These are phyloP conservation scores for Phytopythium chamaehyphon DNA, from an alignment of 352 stramenopile genomes.

Conservation along the genomic window DNA sequence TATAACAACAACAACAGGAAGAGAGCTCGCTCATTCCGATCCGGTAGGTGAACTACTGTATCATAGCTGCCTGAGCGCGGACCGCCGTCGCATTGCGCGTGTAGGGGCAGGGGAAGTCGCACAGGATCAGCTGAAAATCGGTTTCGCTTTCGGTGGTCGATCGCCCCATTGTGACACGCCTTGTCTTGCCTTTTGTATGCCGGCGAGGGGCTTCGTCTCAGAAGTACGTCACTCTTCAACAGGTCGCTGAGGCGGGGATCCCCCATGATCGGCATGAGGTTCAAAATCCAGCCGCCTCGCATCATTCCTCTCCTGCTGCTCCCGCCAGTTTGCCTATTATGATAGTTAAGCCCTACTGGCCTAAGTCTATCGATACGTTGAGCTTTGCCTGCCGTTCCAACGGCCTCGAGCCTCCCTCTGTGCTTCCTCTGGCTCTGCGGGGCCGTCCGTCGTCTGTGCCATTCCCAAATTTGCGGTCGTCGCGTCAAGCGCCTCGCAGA, in stretches of 20 bases:
- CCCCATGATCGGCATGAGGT: not conserved
- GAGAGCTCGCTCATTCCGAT: too few species aligned
- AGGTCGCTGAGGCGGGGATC: conserved; percentile 3
- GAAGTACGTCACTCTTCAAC: not conserved
- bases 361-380: not conserved
- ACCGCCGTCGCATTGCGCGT: too few species aligned
- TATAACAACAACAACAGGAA: too few species aligned
- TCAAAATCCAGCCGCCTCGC: conserved; percentile 1
- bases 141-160: not conserved
- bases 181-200: not conserved
- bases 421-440: not conserved
- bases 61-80: too few species aligned
- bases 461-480: conserved; percentile 6
- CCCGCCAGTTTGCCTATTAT: not conserved
- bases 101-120: too few species aligned
- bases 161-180: not conserved
- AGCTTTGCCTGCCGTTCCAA: not conserved
- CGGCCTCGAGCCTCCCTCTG: not conserved
- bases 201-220: not conserved
- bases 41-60: too few species aligned
- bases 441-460: not conserved
- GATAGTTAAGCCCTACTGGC: not conserved
- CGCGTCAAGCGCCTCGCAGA: not conserved
- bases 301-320: conserved; percentile 6
- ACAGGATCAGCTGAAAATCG: too few species aligned